Evolutionary conservation across 257 asterid species (phyloP).

Genomic region (Forsythia suspensa): DNA sequence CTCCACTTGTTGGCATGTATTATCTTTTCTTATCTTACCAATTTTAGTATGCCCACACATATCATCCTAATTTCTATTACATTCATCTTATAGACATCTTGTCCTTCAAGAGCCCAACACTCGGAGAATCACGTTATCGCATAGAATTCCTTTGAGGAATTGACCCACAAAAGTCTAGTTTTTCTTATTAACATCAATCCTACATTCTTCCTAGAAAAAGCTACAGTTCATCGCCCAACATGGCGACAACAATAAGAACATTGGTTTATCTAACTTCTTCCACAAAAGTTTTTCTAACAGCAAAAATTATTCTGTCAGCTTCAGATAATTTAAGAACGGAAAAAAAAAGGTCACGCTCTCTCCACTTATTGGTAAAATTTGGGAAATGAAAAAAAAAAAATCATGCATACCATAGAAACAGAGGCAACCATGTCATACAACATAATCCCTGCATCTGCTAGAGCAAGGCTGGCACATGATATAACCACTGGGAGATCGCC

Average conservation of each 20-base stretch:
- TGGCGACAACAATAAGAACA: background rate
- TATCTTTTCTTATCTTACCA: background rate
- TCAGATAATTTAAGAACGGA: background rate
- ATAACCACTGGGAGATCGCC: constrained; percentile 95
- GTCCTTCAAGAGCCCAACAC: too few relatives aligned
- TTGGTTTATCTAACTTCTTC: background rate
- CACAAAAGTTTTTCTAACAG: background rate
- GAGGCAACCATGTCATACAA: constrained; percentile 82
- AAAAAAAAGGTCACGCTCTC: background rate
- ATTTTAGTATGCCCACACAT: too few relatives aligned
- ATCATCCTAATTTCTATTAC: too few relatives aligned
- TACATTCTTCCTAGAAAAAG: background rate
- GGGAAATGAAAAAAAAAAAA: constrained; percentile 10
- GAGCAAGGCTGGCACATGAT: constrained; percentile 95
- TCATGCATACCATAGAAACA: constrained; percentile 80
- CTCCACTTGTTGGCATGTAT: too few relatives aligned
- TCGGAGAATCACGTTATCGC: background rate
- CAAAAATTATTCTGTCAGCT: background rate
- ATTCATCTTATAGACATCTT: too few relatives aligned
- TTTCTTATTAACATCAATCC: background rate
- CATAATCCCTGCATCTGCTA: constrained; percentile 98
- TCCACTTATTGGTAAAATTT: background rate
- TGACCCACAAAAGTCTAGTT: background rate
- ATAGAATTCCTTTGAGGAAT: background rate
- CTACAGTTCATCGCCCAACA: background rate